Percentiles rank a stretch among this genome's conserved stretches.
Conservation (phyloP, 2,329 filamentous ascomycete species). For the Sporothrix brasiliensis region DNA sequence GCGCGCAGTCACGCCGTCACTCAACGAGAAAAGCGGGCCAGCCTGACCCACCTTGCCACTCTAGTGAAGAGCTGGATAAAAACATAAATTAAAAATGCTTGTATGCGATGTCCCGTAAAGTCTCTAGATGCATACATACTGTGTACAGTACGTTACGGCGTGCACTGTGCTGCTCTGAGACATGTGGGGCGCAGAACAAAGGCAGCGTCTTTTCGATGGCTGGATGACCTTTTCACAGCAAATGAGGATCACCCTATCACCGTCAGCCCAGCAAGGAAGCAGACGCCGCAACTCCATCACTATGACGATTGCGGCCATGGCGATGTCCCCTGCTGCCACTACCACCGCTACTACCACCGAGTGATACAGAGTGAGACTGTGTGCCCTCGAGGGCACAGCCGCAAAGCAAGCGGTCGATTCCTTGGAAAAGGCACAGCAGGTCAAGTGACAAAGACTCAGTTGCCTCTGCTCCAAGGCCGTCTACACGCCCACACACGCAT, state of each 20-base stretch:
- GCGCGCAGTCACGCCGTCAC: slow-evolving; percentile 34
- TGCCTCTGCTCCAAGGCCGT: background rate
- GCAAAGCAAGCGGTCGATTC: background rate
- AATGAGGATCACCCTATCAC: slow-evolving; percentile 21
- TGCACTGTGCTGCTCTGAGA: slow-evolving; percentile 13
- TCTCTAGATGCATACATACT: background rate
- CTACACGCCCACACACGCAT: background rate
- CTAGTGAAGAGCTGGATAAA: background rate
- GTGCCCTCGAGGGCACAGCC: background rate
- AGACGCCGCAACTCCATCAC: slow-evolving; percentile 22
- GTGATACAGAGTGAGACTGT: slow-evolving; percentile 21
- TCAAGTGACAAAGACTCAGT: background rate
- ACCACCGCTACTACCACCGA: background rate
- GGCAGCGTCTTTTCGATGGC: background rate
- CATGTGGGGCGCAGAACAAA: slow-evolving; percentile 14
- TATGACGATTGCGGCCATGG: slow-evolving; percentile 27
- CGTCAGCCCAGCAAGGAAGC: slow-evolving; percentile 10
- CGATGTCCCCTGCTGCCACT: background rate
- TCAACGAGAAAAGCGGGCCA: slow-evolving; percentile 16
- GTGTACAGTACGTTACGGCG: too few species aligned
- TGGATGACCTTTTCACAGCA: background rate
- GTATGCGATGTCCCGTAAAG: background rate
- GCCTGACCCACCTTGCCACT: background rate
- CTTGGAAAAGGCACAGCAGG: background rate
- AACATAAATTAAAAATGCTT: background rate